Percentiles rank a stretch among this genome's conserved stretches.
Conservation (phyloP, 148 eudicot species). For the Rhododendron ovatum region DNA sequence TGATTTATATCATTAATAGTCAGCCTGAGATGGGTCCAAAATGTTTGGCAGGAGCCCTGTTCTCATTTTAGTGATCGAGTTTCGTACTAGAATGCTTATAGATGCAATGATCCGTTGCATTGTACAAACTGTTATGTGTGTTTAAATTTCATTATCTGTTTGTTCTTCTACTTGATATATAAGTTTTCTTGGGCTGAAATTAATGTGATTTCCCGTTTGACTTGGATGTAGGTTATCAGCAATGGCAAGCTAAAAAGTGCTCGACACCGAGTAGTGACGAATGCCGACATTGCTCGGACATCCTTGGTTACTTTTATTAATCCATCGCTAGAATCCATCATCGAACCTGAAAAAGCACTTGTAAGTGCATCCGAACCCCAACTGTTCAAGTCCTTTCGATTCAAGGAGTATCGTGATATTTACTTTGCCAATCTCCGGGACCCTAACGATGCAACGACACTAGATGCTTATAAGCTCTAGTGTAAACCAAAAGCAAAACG, state of each 20-base stretch:
- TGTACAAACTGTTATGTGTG: not conserved
- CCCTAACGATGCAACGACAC: not conserved
- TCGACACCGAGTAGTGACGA: not conserved
- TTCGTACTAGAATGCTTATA: not conserved
- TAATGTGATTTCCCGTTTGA: not conserved
- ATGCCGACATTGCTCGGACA: constrained; percentile 16
- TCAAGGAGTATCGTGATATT: constrained; percentile 4
- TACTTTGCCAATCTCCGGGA: not conserved
- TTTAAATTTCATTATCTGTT: not conserved
- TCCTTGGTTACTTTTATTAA: constrained; percentile 27
- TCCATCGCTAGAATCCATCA: constrained; percentile 13
- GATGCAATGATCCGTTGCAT: not conserved
- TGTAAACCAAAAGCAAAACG: not conserved
- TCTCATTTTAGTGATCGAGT: not conserved
- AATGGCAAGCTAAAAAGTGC: constrained; percentile 33
- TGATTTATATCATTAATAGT: not conserved
- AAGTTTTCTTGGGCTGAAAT: not conserved
- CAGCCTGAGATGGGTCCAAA: not conserved
- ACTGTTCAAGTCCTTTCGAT: constrained; percentile 21
- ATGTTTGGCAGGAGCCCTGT: not conserved
- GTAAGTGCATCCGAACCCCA: constrained; percentile 19
- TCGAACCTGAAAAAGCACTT: constrained; percentile 33
- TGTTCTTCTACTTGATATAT: not conserved
- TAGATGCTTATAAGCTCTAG: not conserved
- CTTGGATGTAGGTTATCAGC: not conserved